A percentile compares a stretch with the other conserved stretches of the same genome.
phyloP scores from a whole-genome alignment of 192 early-diverging fungal species.

The Lobulomyces angularis region DNA sequence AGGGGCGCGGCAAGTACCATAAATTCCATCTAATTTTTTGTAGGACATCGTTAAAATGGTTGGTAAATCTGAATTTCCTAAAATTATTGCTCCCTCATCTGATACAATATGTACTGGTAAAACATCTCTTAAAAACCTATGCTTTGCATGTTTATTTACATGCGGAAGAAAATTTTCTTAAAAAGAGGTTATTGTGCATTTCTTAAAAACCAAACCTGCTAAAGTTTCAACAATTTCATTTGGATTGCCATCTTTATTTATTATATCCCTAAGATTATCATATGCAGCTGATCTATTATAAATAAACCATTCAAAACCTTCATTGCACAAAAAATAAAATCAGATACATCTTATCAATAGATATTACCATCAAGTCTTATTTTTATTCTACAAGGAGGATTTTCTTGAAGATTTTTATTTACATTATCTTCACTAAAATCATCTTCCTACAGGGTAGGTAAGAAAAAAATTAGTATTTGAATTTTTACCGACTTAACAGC shows the following conservation, averaged over 20 bases:
- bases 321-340: too few relatives aligned
- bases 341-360: too few relatives aligned
- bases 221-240: too few relatives aligned
- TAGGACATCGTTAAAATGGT: slow-evolving; percentile 48
- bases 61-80: slow-evolving; percentile 56
- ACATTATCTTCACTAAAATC: slow-evolving; percentile 1
- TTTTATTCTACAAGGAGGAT: slow-evolving; percentile 41
- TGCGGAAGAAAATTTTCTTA: slow-evolving; percentile 6
- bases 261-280: slow-evolving; percentile 32
- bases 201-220: too few relatives aligned
- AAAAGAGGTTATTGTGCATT: not conserved
- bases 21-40: slow-evolving; percentile 42
- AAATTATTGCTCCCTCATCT: slow-evolving; percentile 50
- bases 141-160: slow-evolving; percentile 6
- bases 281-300: slow-evolving; percentile 69
- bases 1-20: slow-evolving; percentile 38
- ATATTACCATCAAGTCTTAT: slow-evolving; percentile 58
- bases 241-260: slow-evolving; percentile 22
- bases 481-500: slow-evolving; percentile 35
- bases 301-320: slow-evolving; percentile 68
- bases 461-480: slow-evolving; percentile 13
- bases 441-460: slow-evolving; percentile 6
- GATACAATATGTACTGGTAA: slow-evolving; percentile 56
- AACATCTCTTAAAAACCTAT: slow-evolving; percentile 37
- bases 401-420: not conserved